A percentile compares a stretch with the other conserved stretches of the same genome.
These are phyloP conservation scores for Metahyphopichia silvanorum DNA, from an alignment of 805 yeast species.

Conservation along the genomic window DNA sequence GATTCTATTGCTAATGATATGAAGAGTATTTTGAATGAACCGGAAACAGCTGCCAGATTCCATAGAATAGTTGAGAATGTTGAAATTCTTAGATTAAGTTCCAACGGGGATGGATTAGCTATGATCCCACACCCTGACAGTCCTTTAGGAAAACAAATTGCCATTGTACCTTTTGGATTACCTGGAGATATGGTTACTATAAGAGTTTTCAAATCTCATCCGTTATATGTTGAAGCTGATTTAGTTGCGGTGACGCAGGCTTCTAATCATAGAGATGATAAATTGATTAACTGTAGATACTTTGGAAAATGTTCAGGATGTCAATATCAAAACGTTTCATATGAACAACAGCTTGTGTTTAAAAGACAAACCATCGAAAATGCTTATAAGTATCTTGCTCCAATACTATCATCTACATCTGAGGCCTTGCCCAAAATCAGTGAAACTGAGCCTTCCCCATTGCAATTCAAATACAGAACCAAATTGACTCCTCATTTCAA, in stretches of 20 bases:
- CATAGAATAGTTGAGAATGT: constrained; percentile 62
- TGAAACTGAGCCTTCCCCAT: constrained; percentile 72
- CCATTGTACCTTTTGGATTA: constrained; percentile 78
- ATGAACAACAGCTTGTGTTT: constrained; percentile 66
- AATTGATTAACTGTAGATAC: constrained; percentile 69
- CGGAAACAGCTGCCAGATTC: constrained; percentile 41
- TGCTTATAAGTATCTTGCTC: constrained; percentile 79
- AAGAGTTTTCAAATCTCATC: constrained; percentile 75
- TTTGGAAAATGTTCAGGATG: constrained; percentile 95
- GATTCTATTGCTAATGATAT: constrained; percentile 64
- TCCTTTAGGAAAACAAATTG: constrained; percentile 50
- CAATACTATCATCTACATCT: constrained; percentile 37
- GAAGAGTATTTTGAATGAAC: constrained; percentile 59
- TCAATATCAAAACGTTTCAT: constrained; percentile 80
- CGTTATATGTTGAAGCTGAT: constrained; percentile 72
- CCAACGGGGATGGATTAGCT: constrained; percentile 89
- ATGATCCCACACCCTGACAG: constrained; percentile 58
- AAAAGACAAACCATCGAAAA: constrained; percentile 73
- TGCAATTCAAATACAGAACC: constrained; percentile 76
- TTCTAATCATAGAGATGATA: constrained; percentile 46
- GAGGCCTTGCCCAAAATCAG: constrained; percentile 57
- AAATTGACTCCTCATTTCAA: constrained; percentile 96
- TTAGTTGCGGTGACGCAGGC: constrained; percentile 46
- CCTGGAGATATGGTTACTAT: constrained; percentile 80
- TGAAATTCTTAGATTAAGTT: constrained; percentile 53